phyloP scores from a whole-genome alignment of 1,139 yeast genomes.

The Nakaseomyces bracarensis region DNA sequence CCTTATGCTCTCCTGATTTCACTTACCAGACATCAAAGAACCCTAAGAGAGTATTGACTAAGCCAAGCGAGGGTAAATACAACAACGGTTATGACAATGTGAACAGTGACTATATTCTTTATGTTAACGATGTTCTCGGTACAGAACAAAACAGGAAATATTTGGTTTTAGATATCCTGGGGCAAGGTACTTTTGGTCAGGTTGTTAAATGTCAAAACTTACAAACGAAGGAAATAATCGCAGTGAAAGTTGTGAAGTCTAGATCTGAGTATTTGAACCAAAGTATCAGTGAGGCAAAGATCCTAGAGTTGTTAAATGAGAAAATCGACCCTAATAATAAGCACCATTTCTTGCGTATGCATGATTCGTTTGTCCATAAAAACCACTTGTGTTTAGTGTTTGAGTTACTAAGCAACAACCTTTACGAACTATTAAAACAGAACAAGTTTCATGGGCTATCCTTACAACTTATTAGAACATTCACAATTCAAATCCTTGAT shows the following conservation, averaged over 20 bases:
- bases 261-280: slow-evolving; percentile 89
- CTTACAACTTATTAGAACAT: slow-evolving; percentile 67
- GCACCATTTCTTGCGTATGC: slow-evolving; percentile 65
- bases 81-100: slow-evolving; percentile 86
- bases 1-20: slow-evolving; percentile 81
- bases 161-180: slow-evolving; percentile 80
- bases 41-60: slow-evolving; percentile 86
- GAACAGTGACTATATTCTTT: slow-evolving; percentile 82
- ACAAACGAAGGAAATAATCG: slow-evolving; percentile 79
- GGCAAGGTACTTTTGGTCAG: slow-evolving; percentile 98
- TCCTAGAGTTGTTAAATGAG: slow-evolving; percentile 71
- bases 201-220: slow-evolving; percentile 95
- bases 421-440: slow-evolving; percentile 85
- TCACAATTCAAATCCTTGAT: slow-evolving; percentile 74
- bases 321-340: slow-evolving; percentile 61
- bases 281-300: slow-evolving; percentile 81
- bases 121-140: slow-evolving; percentile 90
- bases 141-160: slow-evolving; percentile 80
- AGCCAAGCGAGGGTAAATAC: slow-evolving; percentile 75
- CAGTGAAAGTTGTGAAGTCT: slow-evolving; percentile 90
- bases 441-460: slow-evolving; percentile 89
- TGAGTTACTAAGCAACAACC: slow-evolving; percentile 78
- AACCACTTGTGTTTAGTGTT: slow-evolving; percentile 90
- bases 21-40: slow-evolving; percentile 78
- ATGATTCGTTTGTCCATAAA: slow-evolving; percentile 87